Evolutionary conservation across 768 basidiomycete genomes (phyloP).

Genomic region (Hydnum rufescens): DNA sequence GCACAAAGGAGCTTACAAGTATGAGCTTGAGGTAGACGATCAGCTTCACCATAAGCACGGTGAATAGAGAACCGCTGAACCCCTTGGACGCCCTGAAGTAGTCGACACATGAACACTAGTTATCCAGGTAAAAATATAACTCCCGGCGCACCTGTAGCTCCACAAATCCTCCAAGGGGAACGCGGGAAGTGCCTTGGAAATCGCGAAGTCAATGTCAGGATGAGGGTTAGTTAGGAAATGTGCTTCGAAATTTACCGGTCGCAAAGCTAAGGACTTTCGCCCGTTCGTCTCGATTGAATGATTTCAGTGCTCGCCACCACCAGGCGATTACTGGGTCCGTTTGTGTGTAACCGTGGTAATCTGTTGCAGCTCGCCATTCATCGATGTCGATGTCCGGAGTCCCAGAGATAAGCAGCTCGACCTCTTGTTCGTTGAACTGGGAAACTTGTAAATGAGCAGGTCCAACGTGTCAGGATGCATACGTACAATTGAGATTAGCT

Average conservation of each 20-base stretch:
- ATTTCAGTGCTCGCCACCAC: constrained; percentile 99
- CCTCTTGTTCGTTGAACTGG: constrained; percentile 86
- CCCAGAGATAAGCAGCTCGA: constrained; percentile 86
- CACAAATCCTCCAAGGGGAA: constrained; percentile 84
- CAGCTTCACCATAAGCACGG: constrained; percentile 70
- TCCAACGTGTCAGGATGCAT: constrained; percentile 3
- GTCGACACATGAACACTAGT: neutral
- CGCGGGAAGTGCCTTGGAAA: constrained; percentile 46
- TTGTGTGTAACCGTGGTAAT: constrained; percentile 71
- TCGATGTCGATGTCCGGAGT: constrained; percentile 98
- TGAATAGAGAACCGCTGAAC: constrained; percentile 92
- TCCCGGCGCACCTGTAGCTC: constrained; percentile 43
- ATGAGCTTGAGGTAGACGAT: constrained; percentile 75
- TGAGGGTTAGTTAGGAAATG: neutral
- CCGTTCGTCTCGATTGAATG: constrained; percentile 89
- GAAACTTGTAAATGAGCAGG: constrained; percentile 3
- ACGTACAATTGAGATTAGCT: constrained; percentile 79
- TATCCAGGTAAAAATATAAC: neutral
- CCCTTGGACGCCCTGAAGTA: constrained; percentile 62
- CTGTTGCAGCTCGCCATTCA: constrained; percentile 85
- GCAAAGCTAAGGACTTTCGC: constrained; percentile 97
- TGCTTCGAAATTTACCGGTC: constrained; percentile 23
- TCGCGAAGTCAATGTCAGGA: too few relatives aligned
- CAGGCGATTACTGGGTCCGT: constrained; percentile 92
- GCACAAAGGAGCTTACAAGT: constrained; percentile 40